Percentiles rank a stretch among this genome's conserved stretches.
Evolutionary conservation across 352 stramenopile genomes (phyloP).

Genomic region (Blastocystis sp.): DNA sequence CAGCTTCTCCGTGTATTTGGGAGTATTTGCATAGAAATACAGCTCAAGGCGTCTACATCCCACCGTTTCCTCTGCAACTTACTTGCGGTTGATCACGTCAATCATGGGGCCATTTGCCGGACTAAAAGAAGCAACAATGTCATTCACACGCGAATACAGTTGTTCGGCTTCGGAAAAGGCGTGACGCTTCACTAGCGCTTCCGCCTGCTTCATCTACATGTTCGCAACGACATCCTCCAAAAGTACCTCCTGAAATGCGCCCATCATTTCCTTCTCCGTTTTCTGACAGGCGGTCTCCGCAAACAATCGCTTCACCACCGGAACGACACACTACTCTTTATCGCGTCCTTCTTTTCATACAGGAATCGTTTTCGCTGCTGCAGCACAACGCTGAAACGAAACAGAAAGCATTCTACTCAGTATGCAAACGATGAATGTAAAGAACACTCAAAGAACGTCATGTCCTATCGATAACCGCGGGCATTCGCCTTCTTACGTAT

Average conservation of each 20-base stretch:
- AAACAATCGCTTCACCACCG: background rate
- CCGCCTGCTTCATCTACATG: conserved; percentile 29
- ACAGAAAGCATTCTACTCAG: too few species aligned
- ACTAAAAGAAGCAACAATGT: conserved; percentile 37
- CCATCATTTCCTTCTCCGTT: conserved; percentile 46
- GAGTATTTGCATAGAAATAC: background rate
- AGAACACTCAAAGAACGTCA: too few species aligned
- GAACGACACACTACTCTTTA: background rate
- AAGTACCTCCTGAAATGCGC: conserved; percentile 11
- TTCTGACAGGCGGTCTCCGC: conserved; percentile 11
- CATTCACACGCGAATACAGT: conserved; percentile 36
- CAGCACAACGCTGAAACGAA: too few species aligned
- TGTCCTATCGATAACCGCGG: background rate
- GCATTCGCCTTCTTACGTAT: background rate
- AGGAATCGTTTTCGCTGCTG: too few species aligned
- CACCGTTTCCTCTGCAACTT: background rate
- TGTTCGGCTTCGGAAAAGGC: conserved; percentile 21
- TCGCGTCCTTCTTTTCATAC: too few species aligned
- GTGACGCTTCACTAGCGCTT: background rate
- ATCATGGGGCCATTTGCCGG: conserved; percentile 42
- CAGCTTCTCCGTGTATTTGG: background rate
- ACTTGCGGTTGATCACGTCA: conserved; percentile 43
- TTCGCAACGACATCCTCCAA: background rate
- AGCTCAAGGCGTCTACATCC: background rate
- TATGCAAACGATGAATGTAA: too few species aligned